Percentiles rank a stretch among this genome's conserved stretches.
Conservation (phyloP, 2,329 filamentous ascomycete species). For the Bipolaris oryzae region DNA sequence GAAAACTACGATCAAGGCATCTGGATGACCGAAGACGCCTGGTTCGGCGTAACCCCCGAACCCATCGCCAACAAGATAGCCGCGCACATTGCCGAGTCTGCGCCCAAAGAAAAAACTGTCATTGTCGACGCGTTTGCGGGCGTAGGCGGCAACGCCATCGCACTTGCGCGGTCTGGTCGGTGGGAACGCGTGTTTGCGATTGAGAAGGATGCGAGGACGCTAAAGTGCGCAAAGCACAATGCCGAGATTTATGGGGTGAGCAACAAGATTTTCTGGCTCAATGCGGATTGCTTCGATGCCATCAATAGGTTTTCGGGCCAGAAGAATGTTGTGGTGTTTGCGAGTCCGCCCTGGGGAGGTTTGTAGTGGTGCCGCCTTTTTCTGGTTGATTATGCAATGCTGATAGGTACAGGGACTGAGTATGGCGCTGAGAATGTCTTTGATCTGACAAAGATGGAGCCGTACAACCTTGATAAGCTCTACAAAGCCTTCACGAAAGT, state of each 20-base stretch:
- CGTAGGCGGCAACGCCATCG: slow-evolving; percentile 91
- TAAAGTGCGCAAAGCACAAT: slow-evolving; percentile 92
- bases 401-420: slow-evolving; percentile 58
- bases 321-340: slow-evolving; percentile 67
- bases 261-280: slow-evolving; percentile 81
- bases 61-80: slow-evolving; percentile 74
- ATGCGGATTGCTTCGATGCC: slow-evolving; percentile 83
- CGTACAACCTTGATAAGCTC: slow-evolving; percentile 67
- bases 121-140: slow-evolving; percentile 91
- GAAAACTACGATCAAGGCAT: slow-evolving; percentile 85
- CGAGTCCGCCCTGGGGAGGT: slow-evolving; percentile 77
- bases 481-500: slow-evolving; percentile 49
- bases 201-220: slow-evolving; percentile 78
- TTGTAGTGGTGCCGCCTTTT: slow-evolving; percentile 30
- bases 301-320: slow-evolving; percentile 61
- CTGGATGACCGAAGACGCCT: slow-evolving; percentile 89
- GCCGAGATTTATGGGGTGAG: slow-evolving; percentile 81
- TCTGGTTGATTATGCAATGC: not conserved
- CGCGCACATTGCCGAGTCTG: slow-evolving; percentile 66
- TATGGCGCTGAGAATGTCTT: slow-evolving; percentile 75
- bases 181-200: slow-evolving; percentile 89
- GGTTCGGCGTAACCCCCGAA: slow-evolving; percentile 97
- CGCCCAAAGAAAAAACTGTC: slow-evolving; percentile 63
- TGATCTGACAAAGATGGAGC: slow-evolving; percentile 83
- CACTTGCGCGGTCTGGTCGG: slow-evolving; percentile 80